Base-by-base conservation (phyloP, 306 rosid genomes). In the Pachyrhizus erosus region DNA sequence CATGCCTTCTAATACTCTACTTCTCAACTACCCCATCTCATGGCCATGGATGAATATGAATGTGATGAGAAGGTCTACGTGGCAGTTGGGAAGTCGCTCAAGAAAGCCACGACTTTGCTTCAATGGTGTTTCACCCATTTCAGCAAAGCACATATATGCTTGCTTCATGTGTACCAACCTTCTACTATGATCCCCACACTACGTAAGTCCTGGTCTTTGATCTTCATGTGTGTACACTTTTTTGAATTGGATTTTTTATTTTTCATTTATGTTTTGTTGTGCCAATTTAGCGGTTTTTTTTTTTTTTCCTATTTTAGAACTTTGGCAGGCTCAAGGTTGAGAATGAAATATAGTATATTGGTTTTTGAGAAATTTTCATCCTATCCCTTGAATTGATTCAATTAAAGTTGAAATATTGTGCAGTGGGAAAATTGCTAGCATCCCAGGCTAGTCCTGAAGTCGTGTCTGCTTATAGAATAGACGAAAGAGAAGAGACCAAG, bases 351-450 rank as follows among this genome's bases (percentile, higher is more conserved):
- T 40, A 23, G 58, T 43, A 13, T 66, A 39, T 73, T 42, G 10
- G 9, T 73, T 79, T 2, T 57, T 43, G 73, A 1, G 33, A 58
- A 57, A 45, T 45, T 75, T 34, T 67, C 33, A 6, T 49, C 15
- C 13, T 78, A 40, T 42, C 45, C 70, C 60, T 27, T 79, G 76
- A 62, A 21, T 76, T 76, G 62, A 76, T 54, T 70, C 11, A 24
- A 20, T 33, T 70, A 45, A 70, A 80, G 45, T 73, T 49, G n/a
- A 81, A 66, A 40, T 81, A n/a, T 78, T 73, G 82, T 57, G 87
- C 90, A 93, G 97, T 93, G 5, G 98, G 98, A 78, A 93, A 90
- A 66, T 88, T 93, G 64, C 98, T 94, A 11, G 94, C 92, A 55
- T 80, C 88, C 80, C 86, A 81, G 61, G 98, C 98, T 77, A 90